These are phyloP conservation scores for Podospora tetraspora DNA, from an alignment of 495 filamentous ascomycete species.

Conservation along the genomic window DNA sequence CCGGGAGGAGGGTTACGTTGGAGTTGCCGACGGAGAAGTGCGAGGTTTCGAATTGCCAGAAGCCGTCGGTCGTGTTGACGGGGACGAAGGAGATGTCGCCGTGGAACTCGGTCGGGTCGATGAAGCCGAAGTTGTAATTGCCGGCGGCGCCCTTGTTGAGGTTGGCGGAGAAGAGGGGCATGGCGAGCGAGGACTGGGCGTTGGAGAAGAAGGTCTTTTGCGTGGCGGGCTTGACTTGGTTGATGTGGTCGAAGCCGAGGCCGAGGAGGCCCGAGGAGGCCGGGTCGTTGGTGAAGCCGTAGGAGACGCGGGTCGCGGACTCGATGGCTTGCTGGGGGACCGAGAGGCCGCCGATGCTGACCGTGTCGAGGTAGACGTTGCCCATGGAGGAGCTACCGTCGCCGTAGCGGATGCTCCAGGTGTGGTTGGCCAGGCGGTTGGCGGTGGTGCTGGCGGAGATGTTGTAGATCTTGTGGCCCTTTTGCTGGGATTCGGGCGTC, in stretches of 20 bases:
- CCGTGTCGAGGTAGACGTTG: slow-evolving; percentile 65
- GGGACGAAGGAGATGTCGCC: slow-evolving; percentile 56
- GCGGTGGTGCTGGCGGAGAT: slow-evolving; percentile 43
- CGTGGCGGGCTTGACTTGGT: slow-evolving; percentile 55
- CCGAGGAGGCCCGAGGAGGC: slow-evolving; percentile 64
- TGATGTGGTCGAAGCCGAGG: slow-evolving; percentile 65
- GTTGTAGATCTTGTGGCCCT: slow-evolving; percentile 52
- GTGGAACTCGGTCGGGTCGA: slow-evolving; percentile 47
- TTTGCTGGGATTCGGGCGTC: slow-evolving; percentile 36
- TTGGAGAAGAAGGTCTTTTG: slow-evolving; percentile 74
- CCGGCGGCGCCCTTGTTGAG: slow-evolving; percentile 49
- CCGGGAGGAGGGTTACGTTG: not conserved
- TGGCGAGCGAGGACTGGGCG: slow-evolving; percentile 51
- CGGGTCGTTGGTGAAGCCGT: slow-evolving; percentile 56
- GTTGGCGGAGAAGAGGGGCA: slow-evolving; percentile 64
- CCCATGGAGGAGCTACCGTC: slow-evolving; percentile 64
- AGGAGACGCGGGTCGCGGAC: slow-evolving; percentile 57
- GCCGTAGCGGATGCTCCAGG: slow-evolving; percentile 67
- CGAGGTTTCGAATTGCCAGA: slow-evolving; percentile 65
- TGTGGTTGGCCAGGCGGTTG: slow-evolving; percentile 45
- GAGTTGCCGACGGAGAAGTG: slow-evolving; percentile 50
- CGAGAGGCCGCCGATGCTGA: slow-evolving; percentile 61
- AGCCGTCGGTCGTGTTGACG: slow-evolving; percentile 59
- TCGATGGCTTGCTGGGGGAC: slow-evolving; percentile 66
- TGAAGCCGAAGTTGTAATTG: slow-evolving; percentile 23